Base-by-base conservation (phyloP, 164 flowering plant genomes). In the Liriodendron chinense region DNA sequence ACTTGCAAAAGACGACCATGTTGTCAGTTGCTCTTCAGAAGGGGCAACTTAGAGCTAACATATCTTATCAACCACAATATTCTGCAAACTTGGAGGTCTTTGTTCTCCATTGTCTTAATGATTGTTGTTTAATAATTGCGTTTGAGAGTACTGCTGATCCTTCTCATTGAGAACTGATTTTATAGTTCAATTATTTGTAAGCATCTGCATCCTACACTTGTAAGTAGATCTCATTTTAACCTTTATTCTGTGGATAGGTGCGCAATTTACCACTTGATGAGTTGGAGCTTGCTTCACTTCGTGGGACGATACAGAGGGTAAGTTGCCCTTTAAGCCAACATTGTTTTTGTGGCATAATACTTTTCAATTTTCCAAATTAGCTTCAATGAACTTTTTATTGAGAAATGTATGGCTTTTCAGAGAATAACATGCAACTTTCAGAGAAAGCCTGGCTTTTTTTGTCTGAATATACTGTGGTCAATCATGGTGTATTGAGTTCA, bases 191-290 rank as follows among this genome's bases (percentile, higher is more conserved):
- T 34, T 34, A 34, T 34, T 34, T 34, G 43, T 34, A 34, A 34
- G 43, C 43, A 34, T 34, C 43, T 34, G 7, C 43, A 34, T 34
- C 43, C 43, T 66, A 26, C 24, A 24, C 24, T 2, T 64, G 26
- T 22, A 64, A 25, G 26, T 50, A 20, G 25, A 53, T 66, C 25
- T 49, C 50, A 66, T 26, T 25, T n/a, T 49, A 12, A 21, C 28
- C 43, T 70, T n/a, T 69, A 59, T 43, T 47, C 43, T 75, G 43
- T 68, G 70, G 71, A 70, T 77, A 92, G 99, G 84, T 96, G 28
- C 94, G 97, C 56, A 79, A 91, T 77, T 85, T 96, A 76, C 98
- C 98, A 22, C 90, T 96, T 76, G 99, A 96, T 89, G 99, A 96
- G 70, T 78, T 96, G 89, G 99, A 96, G 87, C 85, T 96, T 72